Conservation (phyloP, 164 flowering plant genomes). For the Berberis thunbergii region DNA sequence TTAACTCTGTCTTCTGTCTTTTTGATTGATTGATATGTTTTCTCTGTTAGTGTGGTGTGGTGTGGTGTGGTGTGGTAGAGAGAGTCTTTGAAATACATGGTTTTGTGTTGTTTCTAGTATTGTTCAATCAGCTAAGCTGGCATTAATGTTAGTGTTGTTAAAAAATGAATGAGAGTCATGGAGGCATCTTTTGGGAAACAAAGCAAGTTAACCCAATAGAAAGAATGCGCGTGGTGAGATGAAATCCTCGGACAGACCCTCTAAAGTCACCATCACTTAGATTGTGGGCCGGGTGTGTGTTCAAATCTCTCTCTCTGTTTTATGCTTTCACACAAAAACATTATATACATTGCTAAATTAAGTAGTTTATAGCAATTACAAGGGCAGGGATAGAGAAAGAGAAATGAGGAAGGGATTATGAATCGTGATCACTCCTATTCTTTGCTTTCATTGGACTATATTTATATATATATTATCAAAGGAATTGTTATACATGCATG, state of each 20-base stretch:
- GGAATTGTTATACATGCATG: no score
- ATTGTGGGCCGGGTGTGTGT: neutral
- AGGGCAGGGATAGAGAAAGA: no score
- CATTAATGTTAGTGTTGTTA: no score
- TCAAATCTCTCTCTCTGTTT: neutral
- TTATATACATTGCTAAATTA: neutral
- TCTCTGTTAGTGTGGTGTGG: neutral
- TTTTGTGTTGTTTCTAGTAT: neutral
- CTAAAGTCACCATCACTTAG: neutral
- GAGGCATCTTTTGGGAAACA: neutral
- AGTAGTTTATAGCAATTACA: neutral
- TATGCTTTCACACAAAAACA: neutral
- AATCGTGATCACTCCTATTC: no score
- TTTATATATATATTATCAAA: no score
- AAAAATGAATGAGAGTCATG: neutral
- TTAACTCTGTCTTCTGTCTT: neutral
- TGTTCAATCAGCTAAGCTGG: no score
- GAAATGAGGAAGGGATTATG: no score
- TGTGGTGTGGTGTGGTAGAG: neutral
- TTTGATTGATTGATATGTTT: neutral
- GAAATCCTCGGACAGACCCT: constrained; percentile 7
- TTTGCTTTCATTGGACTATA: no score
- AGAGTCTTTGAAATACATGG: neutral
- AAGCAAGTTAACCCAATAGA: constrained; percentile 4
- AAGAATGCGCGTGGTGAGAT: constrained; percentile 5